phyloP scores from a whole-genome alignment of 106 monocot species.

The Cymbidium sinense region DNA sequence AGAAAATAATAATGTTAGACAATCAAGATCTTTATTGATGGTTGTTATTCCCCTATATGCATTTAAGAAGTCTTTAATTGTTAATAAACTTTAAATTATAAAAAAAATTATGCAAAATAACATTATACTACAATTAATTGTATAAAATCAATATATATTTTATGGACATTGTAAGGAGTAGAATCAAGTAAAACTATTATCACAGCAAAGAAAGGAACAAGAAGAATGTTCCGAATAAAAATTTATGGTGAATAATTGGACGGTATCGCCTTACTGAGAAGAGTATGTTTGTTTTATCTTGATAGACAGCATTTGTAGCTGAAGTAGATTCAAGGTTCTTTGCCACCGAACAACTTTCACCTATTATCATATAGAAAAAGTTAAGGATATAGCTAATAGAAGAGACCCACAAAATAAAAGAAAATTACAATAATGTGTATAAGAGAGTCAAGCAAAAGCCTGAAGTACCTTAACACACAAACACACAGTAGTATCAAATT shows the following conservation, averaged over 20 bases:
- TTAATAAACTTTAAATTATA: neutral
- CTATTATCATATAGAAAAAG: slow-evolving; percentile 27
- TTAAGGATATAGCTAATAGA: neutral
- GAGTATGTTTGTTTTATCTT: slow-evolving; percentile 98
- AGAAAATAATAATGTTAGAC: neutral
- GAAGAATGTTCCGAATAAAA: neutral
- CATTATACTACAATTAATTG: neutral
- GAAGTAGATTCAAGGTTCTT: slow-evolving; percentile 75
- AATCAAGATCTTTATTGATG: neutral
- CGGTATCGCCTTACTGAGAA: slow-evolving; percentile 70
- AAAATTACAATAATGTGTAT: neutral
- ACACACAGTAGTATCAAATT: no score
- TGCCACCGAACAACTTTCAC: slow-evolving; percentile 98
- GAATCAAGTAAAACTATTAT: neutral
- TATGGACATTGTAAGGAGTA: neutral
- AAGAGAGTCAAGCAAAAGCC: neutral
- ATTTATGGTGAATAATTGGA: neutral
- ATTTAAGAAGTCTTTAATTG: neutral
- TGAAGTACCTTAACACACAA: no score
- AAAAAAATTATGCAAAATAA: neutral
- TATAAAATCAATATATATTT: neutral
- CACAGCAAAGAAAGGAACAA: neutral
- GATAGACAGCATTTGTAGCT: slow-evolving; percentile 91
- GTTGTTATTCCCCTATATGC: neutral
- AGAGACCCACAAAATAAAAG: neutral